Evolutionary conservation across 2,329 filamentous ascomycete genomes (phyloP).

Genomic region (Monascus ruber): DNA sequence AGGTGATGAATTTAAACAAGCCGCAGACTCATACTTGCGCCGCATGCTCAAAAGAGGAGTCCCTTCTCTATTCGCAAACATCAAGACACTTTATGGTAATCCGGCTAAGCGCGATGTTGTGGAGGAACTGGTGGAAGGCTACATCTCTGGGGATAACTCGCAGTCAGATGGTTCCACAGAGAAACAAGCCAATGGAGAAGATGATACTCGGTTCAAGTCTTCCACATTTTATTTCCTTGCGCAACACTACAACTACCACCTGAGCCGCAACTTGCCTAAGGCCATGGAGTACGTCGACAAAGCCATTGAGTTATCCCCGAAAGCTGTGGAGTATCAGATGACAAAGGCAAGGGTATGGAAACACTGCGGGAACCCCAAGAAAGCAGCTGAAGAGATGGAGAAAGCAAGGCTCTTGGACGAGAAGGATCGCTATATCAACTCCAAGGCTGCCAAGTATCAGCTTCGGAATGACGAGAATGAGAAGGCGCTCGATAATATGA

Average conservation of each 20-base stretch:
- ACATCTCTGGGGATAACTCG: conserved; percentile 47
- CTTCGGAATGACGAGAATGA: conserved; percentile 86
- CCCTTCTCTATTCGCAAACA: conserved; percentile 89
- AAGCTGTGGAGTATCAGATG: conserved; percentile 85
- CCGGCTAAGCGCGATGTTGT: conserved; percentile 65
- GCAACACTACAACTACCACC: conserved; percentile 90
- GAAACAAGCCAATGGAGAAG: conserved; percentile 35
- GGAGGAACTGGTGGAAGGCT: conserved; percentile 64
- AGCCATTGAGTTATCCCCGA: conserved; percentile 66
- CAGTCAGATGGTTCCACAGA: conserved; percentile 40
- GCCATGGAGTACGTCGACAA: conserved; percentile 74
- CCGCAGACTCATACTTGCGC: conserved; percentile 67
- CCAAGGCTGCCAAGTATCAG: conserved; percentile 94
- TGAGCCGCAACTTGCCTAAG: conserved; percentile 72
- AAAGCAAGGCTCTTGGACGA: conserved; percentile 73
- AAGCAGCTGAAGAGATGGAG: conserved; percentile 81
- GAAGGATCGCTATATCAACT: conserved; percentile 95
- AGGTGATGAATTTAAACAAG: conserved; percentile 67
- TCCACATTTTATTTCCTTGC: conserved; percentile 87
- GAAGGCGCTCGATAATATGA: conserved; percentile 74
- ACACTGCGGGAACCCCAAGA: conserved; percentile 66
- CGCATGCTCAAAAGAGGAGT: conserved; percentile 85
- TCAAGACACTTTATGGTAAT: conserved; percentile 84
- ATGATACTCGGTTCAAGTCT: conserved; percentile 54
- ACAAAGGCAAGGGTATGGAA: conserved; percentile 93